These are phyloP conservation scores for Penicillium sp. DNA, from an alignment of 2,329 filamentous ascomycete species.

Conservation along the genomic window DNA sequence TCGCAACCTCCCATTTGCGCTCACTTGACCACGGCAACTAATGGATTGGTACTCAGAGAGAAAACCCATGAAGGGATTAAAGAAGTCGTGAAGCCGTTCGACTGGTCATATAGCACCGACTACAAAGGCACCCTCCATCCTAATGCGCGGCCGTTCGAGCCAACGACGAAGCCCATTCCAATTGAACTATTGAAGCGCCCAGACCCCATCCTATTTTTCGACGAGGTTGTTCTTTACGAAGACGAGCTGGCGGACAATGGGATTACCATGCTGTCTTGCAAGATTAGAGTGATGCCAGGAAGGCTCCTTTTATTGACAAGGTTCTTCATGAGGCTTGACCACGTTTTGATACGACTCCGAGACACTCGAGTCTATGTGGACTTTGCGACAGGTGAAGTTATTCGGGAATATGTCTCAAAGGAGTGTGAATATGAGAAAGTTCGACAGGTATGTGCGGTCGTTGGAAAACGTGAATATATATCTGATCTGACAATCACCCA, in stretches of 20 bases:
- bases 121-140: constrained; percentile 70
- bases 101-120: constrained; percentile 94
- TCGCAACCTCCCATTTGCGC: background rate
- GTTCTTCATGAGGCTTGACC: constrained; percentile 90
- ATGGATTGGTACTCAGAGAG: constrained; percentile 55
- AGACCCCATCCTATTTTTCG: constrained; percentile 94
- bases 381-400: constrained; percentile 73
- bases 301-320: constrained; percentile 80
- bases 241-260: constrained; percentile 98
- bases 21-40: constrained; percentile 31
- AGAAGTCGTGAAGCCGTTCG: constrained; percentile 91
- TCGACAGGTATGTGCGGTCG: constrained; percentile 58
- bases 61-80: constrained; percentile 82
- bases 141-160: constrained; percentile 41
- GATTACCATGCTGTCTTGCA: constrained; percentile 84
- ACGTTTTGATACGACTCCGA: constrained; percentile 80
- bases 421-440: constrained; percentile 79
- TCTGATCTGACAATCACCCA: background rate
- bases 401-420: constrained; percentile 85
- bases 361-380: constrained; percentile 93
- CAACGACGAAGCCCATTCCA: constrained; percentile 64
- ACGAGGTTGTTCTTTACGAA: constrained; percentile 94
- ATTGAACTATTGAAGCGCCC: constrained; percentile 81
- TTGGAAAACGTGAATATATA: background rate
- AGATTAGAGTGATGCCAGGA: constrained; percentile 88